A percentile compares a stretch with the other conserved stretches of the same genome.
Conservation (phyloP, 495 filamentous ascomycete genomes). For the Parathielavia appendiculata region DNA sequence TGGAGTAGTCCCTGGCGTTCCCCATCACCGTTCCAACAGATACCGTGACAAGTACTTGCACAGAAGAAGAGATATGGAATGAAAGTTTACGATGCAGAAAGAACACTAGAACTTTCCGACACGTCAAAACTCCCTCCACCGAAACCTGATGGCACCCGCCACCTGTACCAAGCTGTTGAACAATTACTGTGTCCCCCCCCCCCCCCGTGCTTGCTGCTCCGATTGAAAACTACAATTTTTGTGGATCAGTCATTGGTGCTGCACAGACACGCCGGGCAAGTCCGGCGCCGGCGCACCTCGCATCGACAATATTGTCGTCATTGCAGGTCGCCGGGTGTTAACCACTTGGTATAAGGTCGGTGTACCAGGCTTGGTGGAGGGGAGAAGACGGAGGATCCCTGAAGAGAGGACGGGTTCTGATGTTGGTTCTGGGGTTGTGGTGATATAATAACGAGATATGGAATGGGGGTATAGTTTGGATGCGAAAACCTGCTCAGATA, state of each 20-base stretch:
- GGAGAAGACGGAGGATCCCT: background rate
- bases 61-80: background rate
- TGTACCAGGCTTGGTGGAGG: background rate
- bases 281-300: constrained; percentile 19
- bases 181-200: constrained; percentile 1
- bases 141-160: background rate
- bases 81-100: constrained; percentile 8
- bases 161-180: background rate
- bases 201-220: constrained; percentile 32
- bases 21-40: background rate
- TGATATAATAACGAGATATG: background rate
- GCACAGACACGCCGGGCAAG: constrained; percentile 18
- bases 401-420: background rate
- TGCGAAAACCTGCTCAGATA: constrained; percentile 34
- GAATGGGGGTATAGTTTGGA: background rate
- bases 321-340: constrained; percentile 14
- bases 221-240: constrained; percentile 55
- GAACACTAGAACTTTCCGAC: constrained; percentile 2
- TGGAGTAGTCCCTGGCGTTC: no score
- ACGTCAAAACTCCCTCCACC: background rate
- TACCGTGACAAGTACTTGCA: background rate
- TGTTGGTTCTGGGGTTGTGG: background rate
- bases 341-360: background rate
- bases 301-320: constrained; percentile 19
- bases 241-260: constrained; percentile 34